phyloP scores from a whole-genome alignment of 768 basidiomycete species.

The Leccinellum albellum region DNA sequence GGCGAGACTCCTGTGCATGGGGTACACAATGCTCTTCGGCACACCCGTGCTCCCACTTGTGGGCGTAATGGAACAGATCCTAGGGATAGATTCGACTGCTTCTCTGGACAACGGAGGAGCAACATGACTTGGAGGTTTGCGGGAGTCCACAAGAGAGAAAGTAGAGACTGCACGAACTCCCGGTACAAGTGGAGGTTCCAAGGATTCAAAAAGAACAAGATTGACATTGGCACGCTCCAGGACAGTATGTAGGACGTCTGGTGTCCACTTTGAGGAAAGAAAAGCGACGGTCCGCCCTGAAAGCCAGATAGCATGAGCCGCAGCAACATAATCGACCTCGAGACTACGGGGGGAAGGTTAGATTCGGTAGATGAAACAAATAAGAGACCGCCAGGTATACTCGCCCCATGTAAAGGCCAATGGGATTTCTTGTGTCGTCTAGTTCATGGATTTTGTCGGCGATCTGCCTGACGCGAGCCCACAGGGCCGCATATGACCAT shows the following conservation, averaged over 20 bases:
- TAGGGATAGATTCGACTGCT: conserved; percentile 11
- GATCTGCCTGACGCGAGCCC: conserved; percentile 27
- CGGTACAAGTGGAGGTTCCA: conserved; percentile 6
- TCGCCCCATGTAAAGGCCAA: conserved; percentile 27
- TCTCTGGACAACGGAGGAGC: conserved; percentile 15
- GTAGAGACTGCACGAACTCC: conserved; percentile 20
- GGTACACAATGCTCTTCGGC: conserved; percentile 16
- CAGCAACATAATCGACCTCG: conserved; percentile 28
- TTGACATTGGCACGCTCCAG: conserved; percentile 20
- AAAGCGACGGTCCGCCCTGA: conserved; percentile 28
- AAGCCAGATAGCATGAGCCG: conserved; percentile 29
- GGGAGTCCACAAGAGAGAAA: conserved; percentile 9
- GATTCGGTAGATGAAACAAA: neutral
- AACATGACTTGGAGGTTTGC: conserved; percentile 8
- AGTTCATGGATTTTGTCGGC: conserved; percentile 22
- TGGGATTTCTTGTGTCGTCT: conserved; percentile 20
- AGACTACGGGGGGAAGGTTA: conserved; percentile 11
- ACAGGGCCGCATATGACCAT: conserved; percentile 30
- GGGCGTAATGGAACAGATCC: conserved; percentile 12
- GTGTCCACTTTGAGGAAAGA: conserved; percentile 24
- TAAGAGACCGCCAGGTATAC: neutral
- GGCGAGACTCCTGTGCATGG: conserved; percentile 12
- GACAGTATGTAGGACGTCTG: conserved; percentile 18
- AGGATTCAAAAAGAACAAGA: conserved; percentile 22
- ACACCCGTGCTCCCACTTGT: conserved; percentile 26